These are phyloP conservation scores for Aegilops speltoides DNA, from an alignment of 176 grass and related monocot species.

Conservation along the genomic window DNA sequence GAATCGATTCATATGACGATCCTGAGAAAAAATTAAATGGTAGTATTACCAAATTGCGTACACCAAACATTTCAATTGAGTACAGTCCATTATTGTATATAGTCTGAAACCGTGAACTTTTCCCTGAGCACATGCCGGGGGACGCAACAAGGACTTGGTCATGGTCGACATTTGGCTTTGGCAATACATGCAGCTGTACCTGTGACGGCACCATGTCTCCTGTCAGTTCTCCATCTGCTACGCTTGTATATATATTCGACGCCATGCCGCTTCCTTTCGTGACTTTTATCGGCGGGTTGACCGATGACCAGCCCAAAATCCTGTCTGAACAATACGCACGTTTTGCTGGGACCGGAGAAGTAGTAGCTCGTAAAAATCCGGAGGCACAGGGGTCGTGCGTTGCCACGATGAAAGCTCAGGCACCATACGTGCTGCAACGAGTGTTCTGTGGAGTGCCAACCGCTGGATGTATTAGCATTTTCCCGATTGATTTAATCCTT, in stretches of 20 bases:
- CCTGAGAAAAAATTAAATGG: background rate
- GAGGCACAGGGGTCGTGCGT: background rate
- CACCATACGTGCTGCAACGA: too few species aligned
- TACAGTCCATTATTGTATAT: background rate
- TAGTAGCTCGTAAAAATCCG: background rate
- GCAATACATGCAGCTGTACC: background rate
- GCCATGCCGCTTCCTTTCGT: background rate
- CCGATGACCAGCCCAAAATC: background rate
- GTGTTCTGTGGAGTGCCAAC: too few species aligned
- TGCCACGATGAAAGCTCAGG: too few species aligned
- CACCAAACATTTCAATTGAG: background rate
- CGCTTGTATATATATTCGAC: background rate
- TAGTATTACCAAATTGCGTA: background rate
- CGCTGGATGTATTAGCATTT: too few species aligned
- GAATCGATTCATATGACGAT: background rate
- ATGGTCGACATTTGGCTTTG: slow-evolving; percentile 12
- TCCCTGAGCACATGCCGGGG: background rate
- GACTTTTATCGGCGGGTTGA: background rate
- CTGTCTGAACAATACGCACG: background rate
- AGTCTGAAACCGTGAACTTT: background rate
- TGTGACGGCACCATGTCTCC: background rate
- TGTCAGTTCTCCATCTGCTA: background rate
- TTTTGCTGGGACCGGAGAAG: background rate
- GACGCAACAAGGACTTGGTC: slow-evolving; percentile 3
- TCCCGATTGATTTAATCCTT: too few species aligned